Percentiles rank a stretch among this genome's conserved stretches.
Conservation (phyloP, 176 grass and related monocot species). For the Ananas comosus region DNA sequence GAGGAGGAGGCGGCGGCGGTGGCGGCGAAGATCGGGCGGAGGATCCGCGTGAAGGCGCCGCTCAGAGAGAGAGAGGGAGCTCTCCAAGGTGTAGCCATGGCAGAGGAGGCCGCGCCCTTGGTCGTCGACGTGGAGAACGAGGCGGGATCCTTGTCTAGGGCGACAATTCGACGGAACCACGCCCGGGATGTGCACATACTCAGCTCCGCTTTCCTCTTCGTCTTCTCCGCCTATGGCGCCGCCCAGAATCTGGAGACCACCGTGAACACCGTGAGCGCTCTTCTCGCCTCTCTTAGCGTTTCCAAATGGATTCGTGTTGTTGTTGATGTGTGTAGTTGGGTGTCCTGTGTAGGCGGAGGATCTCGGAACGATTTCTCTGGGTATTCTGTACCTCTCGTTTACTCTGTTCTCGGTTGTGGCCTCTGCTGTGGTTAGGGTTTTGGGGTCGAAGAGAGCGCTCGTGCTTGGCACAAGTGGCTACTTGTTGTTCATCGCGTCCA, state of each 20-base stretch:
- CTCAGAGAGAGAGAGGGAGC: slow-evolving; percentile 10
- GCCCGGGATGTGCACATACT: slow-evolving; percentile 56
- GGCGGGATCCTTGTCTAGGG: slow-evolving; percentile 16
- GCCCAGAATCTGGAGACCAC: slow-evolving; percentile 81
- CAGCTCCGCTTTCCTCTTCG: slow-evolving; percentile 69
- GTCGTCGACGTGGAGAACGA: slow-evolving; percentile 21
- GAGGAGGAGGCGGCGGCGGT: slow-evolving; percentile 46
- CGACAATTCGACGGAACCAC: slow-evolving; percentile 25
- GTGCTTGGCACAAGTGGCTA: slow-evolving; percentile 72
- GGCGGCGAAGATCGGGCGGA: slow-evolving; percentile 54
- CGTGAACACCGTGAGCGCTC: slow-evolving; percentile 47
- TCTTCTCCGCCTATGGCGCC: slow-evolving; percentile 78
- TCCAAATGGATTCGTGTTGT: neutral
- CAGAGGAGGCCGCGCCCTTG: slow-evolving; percentile 6
- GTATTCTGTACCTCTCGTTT: slow-evolving; percentile 68
- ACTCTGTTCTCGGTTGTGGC: slow-evolving; percentile 61
- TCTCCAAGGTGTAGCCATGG: neutral
- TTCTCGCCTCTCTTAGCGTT: neutral
- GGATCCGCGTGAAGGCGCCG: slow-evolving; percentile 59
- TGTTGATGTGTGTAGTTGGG: neutral
- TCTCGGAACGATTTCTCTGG: slow-evolving; percentile 66
- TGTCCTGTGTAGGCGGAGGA: slow-evolving; percentile 36
- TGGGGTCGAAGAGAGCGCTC: slow-evolving; percentile 60
- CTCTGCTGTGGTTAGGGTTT: slow-evolving; percentile 39
- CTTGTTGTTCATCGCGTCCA: slow-evolving; percentile 72